These are phyloP conservation scores for Suillus cothurnatus DNA, from an alignment of 768 basidiomycete genomes.

Conservation along the genomic window DNA sequence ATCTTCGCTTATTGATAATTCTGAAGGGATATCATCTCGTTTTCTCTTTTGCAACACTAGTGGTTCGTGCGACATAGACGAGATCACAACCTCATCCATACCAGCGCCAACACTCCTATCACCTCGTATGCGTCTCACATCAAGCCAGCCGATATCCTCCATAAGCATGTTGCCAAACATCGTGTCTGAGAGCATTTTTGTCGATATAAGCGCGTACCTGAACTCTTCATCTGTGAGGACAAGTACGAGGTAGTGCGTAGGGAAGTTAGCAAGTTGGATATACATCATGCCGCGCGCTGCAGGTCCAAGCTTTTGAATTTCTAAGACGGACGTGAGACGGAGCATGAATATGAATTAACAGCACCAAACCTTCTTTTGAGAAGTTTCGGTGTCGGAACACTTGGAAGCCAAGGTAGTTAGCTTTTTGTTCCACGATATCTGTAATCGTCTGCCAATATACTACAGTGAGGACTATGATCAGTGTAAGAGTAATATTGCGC, in stretches of 20 bases:
- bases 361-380: constrained; percentile 54
- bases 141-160: constrained; percentile 81
- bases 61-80: constrained; percentile 19
- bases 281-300: constrained; percentile 64
- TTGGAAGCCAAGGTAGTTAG: constrained; percentile 81
- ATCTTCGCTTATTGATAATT: constrained; percentile 26
- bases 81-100: constrained; percentile 15
- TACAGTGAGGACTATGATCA: constrained; percentile 2
- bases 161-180: constrained; percentile 64
- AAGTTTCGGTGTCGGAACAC: constrained; percentile 73
- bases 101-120: constrained; percentile 31
- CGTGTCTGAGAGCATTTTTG: constrained; percentile 53
- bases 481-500: constrained; percentile 25
- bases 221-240: constrained; percentile 79
- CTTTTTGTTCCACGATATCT: constrained; percentile 83
- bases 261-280: constrained; percentile 77
- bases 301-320: constrained; percentile 70
- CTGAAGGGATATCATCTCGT: constrained; percentile 18
- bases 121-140: constrained; percentile 66
- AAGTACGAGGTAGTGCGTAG: constrained; percentile 81
- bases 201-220: constrained; percentile 80
- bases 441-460: constrained; percentile 68
- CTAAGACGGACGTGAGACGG: constrained; percentile 37
- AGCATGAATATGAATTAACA: background rate
- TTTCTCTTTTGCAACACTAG: constrained; percentile 34